Evolutionary conservation across 306 rosid genomes (phyloP).

Genomic region (Argentina anserina): DNA sequence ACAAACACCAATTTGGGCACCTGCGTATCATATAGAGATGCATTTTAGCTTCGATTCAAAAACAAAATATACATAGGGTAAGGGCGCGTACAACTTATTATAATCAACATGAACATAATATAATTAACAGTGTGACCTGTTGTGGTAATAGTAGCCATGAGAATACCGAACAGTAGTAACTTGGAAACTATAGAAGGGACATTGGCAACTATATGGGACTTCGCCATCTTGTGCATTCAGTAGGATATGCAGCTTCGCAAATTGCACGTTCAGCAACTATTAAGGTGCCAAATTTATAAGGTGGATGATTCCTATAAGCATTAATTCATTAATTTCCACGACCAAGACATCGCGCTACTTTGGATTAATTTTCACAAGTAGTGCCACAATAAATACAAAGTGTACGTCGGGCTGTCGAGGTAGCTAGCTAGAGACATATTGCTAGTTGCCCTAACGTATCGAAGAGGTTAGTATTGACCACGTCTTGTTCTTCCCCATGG

Average conservation of each 20-base stretch:
- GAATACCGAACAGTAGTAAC: not conserved
- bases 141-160: not conserved
- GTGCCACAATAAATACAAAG: too few species aligned
- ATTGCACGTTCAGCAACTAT: not conserved
- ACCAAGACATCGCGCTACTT: not conserved
- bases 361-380: not conserved
- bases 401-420: too few species aligned
- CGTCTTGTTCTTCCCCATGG: too few species aligned
- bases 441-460: too few species aligned
- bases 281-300: not conserved
- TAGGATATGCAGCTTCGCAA: not conserved
- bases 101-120: not conserved
- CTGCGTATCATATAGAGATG: slow-evolving; percentile 9
- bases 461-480: too few species aligned
- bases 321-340: not conserved
- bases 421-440: too few species aligned
- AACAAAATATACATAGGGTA: not conserved
- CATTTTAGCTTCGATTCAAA: not conserved
- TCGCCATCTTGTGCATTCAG: not conserved
- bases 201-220: not conserved
- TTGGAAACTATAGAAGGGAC: slow-evolving; percentile 4
- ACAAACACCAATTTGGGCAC: slow-evolving; percentile 44
- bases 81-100: not conserved
- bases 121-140: not conserved
- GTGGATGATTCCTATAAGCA: not conserved